Evolutionary conservation across 1,284 basidiomycete species (phyloP).

Genomic region (Austroboletus niveus): DNA sequence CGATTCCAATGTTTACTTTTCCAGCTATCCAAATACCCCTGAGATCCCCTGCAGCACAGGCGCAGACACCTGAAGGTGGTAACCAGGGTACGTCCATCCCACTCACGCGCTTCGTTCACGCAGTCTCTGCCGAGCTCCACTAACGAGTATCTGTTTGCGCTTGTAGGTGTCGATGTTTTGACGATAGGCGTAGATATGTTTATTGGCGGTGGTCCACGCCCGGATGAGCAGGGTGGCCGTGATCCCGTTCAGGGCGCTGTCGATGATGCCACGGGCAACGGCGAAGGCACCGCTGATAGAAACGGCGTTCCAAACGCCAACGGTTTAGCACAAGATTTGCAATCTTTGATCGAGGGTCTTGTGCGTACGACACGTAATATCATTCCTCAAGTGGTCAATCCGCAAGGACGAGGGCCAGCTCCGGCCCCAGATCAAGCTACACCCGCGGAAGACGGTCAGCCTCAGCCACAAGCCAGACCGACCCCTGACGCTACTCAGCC

Average conservation of each 20-base stretch:
- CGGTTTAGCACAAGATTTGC: slow-evolving; percentile 24
- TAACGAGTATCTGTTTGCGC: slow-evolving; percentile 9
- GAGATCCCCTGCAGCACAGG: slow-evolving; percentile 9
- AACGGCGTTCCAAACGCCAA: slow-evolving; percentile 17
- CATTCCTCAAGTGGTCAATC: slow-evolving; percentile 21
- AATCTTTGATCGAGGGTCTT: slow-evolving; percentile 23
- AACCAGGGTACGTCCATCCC: slow-evolving; percentile 19
- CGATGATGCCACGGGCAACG: slow-evolving; percentile 3
- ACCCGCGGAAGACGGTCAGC: slow-evolving; percentile 3
- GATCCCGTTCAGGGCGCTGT: not conserved
- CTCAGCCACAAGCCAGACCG: slow-evolving; percentile 10
- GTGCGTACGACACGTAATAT: slow-evolving; percentile 26
- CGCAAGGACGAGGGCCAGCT: slow-evolving; percentile 6
- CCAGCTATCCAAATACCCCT: slow-evolving; percentile 29
- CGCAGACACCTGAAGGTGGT: slow-evolving; percentile 10
- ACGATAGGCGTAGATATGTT: slow-evolving; percentile 35
- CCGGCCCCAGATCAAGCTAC: slow-evolving; percentile 4
- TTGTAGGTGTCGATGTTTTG: slow-evolving; percentile 22
- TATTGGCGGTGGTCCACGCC: slow-evolving; percentile 19
- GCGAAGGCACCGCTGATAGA: slow-evolving; percentile 11
- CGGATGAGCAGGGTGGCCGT: slow-evolving; percentile 6
- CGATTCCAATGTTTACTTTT: slow-evolving; percentile 28
- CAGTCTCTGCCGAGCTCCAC: slow-evolving; percentile 19
- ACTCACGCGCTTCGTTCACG: slow-evolving; percentile 1
- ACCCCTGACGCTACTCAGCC: slow-evolving; percentile 1